Base-by-base conservation (phyloP, 495 filamentous ascomycete genomes). In the Tuber magnatum region DNA sequence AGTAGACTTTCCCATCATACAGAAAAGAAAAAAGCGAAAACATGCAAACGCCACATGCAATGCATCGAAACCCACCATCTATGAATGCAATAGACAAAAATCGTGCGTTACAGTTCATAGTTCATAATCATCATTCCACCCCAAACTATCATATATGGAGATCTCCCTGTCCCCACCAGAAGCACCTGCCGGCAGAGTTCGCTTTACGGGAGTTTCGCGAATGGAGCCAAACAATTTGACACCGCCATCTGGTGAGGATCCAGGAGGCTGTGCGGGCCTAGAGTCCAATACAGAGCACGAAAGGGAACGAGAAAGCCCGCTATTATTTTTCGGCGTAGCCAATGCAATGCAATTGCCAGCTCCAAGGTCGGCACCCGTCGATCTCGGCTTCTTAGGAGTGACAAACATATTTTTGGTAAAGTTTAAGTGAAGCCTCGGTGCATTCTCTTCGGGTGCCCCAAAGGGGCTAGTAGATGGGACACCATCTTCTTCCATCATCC, bases 91-190 rank as follows among this genome's bases (percentile, higher is more conserved):
- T 35, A 65, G 32, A 65, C 18, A 41, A 71, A 68, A 74, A 72
- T 43, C 35, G 18, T 14, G 79, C 72, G 74, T 79, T 68, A 79
- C 46, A 79, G 65, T 68, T 80, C 79, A 74, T 77, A 79, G 65
- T 68, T 80, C 79, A 74, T 77, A 80, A 71, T 80, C 78, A 70
- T 80, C 78, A 48, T 73, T 70, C 78, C 78, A 80, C 43, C 79
- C 78, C 69, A 80, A 73, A 46, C 72, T 81, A 42, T 80, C 70
- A 70, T 80, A 80, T 39, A 80, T 80, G 14, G 78, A 80, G 41
- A 80, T 38, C 32, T 70, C 71, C 40, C 61, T 48, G 35, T 73
- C 72, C 56, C 41, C 61, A 24, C 46, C 44, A 24, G 28, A 73
- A 32, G 28, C 14, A 40, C 46, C 39, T 16, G 18, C n/a, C n/a